Evolutionary conservation across 192 early-diverging fungal genomes (phyloP).

Genomic region (Gigaspora rosea): DNA sequence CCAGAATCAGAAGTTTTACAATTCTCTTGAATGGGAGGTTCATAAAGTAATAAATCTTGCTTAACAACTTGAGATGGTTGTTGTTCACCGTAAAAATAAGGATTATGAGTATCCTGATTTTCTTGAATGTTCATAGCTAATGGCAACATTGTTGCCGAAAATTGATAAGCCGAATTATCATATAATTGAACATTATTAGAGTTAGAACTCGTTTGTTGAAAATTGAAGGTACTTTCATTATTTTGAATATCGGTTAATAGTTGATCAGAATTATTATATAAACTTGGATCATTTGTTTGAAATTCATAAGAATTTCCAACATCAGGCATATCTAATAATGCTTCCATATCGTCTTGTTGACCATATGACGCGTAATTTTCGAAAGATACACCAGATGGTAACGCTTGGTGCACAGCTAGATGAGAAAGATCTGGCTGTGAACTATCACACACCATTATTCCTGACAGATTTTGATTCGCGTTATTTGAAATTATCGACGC

Average conservation of each 20-base stretch:
- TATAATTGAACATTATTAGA: not conserved
- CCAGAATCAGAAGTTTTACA: not conserved
- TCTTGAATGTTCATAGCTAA: not conserved
- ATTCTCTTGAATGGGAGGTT: not conserved
- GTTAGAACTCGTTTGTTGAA: no score
- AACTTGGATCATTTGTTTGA: not conserved
- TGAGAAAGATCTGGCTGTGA: not conserved
- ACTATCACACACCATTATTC: not conserved
- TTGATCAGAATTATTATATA: not conserved
- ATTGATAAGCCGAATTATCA: not conserved
- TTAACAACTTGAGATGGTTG: not conserved
- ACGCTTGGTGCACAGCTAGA: not conserved
- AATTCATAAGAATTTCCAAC: not conserved
- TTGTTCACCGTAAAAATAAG: not conserved
- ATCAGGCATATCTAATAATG: not conserved
- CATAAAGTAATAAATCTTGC: constrained; percentile 1
- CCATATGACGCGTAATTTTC: not conserved
- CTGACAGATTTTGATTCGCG: not conserved
- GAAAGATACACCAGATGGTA: not conserved
- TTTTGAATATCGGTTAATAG: not conserved
- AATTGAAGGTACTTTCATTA: no score
- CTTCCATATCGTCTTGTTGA: not conserved
- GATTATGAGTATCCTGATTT: not conserved
- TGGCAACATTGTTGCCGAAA: not conserved
- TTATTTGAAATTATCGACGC: no score